These are phyloP conservation scores for Linnemannia elongata DNA, from an alignment of 192 early-diverging fungal genomes.

Conservation along the genomic window DNA sequence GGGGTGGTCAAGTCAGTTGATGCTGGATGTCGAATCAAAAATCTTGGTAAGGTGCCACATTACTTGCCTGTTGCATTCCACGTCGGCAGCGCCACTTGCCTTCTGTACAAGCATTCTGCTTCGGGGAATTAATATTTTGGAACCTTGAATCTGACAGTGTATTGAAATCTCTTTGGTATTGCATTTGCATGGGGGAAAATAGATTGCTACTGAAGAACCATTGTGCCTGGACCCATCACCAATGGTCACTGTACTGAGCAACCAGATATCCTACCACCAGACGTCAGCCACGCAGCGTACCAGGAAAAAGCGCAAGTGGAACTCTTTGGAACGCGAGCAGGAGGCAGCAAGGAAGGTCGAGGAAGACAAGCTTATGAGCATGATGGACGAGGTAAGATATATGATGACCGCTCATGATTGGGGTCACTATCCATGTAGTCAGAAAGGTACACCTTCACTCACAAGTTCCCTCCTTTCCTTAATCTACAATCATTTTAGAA, in stretches of 20 bases:
- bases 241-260: constrained; percentile 76
- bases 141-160: neutral
- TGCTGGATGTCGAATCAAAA: constrained; percentile 75
- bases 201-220: constrained; percentile 76
- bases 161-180: no score
- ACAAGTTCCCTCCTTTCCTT: neutral
- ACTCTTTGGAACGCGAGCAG: constrained; percentile 77
- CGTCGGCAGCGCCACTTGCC: no score
- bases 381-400: constrained; percentile 74
- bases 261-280: constrained; percentile 70
- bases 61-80: neutral
- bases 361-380: constrained; percentile 74
- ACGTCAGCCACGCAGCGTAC: constrained; percentile 64
- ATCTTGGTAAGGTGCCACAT: constrained; percentile 59
- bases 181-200: neutral
- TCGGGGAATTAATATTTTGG: no score
- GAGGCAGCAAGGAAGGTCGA: constrained; percentile 77
- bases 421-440: no score
- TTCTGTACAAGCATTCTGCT: no score
- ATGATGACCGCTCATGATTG: neutral
- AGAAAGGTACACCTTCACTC: neutral
- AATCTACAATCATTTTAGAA: constrained; percentile 41
- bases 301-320: constrained; percentile 76
- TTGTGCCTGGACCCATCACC: constrained; percentile 78
- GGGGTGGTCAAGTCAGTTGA: constrained; percentile 64